Evolutionary conservation across 1,139 yeast genomes (phyloP), one percentile per base, ranked within the genome.

Genomic region (Eremothecium coryli): DNA sequence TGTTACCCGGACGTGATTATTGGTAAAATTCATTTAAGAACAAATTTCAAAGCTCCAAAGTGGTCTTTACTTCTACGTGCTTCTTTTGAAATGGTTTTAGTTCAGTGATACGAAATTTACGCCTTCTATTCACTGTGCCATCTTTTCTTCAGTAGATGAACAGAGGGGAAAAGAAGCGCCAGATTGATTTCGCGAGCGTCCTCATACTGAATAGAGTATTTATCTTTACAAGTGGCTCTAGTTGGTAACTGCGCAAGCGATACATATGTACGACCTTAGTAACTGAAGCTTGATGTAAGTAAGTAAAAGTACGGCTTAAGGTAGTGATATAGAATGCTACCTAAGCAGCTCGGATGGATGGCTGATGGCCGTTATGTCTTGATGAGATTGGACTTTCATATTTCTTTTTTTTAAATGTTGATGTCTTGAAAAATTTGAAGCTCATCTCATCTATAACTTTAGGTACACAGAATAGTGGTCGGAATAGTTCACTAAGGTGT

Each of bases 61-160:
- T n/a, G n/a, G 7, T 20, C 22, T 20, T 20, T 20, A 7, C 22
- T 20, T 7, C 9, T 20, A 20, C 22, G 10, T 20, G 10, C 22
- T 11, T 10, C 22, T 34, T 34, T 29, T 29, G 23, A 17, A 16
- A 5, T 29, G 7, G 24, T 21, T 26, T 25, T 31, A 21, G 2
- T 14, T 20, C 30, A 31, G 34, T 48, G 59, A 54, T 54, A 54
- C 59, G 55, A 51, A 54, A 42, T 40, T 33, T 32, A 26, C 37
- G 59, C 59, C 41, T 52, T 52, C 59, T 52, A 54, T 54, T 54
- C 58, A 52, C 59, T 54, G 57, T 53, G 56, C 55, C 58, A 51
- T 50, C 56, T 46, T 29, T 40, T n/a, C 30, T 37, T 31, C 43
- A 43, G 50, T 53, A 50, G 57, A 46, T 52, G 59, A 52, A 36